Conservation (phyloP, 495 filamentous ascomycete species). For the Talaromyces thailandensis region DNA sequence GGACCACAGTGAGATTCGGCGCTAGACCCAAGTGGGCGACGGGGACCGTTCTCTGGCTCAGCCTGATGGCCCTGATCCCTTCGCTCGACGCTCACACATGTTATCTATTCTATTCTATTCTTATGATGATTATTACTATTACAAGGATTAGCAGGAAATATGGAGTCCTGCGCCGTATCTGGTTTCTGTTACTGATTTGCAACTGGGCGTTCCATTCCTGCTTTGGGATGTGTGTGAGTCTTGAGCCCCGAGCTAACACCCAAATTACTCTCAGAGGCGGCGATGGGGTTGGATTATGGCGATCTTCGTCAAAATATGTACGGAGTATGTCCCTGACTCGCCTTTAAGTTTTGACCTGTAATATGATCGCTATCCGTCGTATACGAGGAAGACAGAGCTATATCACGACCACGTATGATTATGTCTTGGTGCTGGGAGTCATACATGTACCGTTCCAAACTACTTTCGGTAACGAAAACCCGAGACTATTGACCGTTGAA, state of each 20-base stretch:
- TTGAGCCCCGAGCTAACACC: neutral
- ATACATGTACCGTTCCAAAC: neutral
- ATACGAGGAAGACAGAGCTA: neutral
- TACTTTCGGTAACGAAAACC: neutral
- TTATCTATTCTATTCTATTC: too few relatives aligned
- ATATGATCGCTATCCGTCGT: neutral
- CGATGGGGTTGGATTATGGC: neutral
- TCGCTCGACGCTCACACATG: neutral
- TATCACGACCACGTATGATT: neutral
- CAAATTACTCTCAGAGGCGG: neutral
- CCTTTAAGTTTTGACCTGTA: neutral
- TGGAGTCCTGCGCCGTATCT: neutral
- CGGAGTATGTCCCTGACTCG: neutral
- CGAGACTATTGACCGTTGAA: constrained; percentile 2
- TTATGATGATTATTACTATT: neutral
- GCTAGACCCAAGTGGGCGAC: neutral
- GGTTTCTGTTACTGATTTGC: neutral
- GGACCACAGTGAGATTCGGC: neutral
- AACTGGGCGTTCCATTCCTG: too few relatives aligned
- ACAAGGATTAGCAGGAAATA: neutral
- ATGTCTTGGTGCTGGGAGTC: neutral
- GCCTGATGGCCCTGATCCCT: neutral
- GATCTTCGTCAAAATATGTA: neutral
- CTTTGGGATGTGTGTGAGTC: neutral
- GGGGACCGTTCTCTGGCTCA: neutral